Evolutionary conservation across 371 early-diverging fungal species (phyloP).

Genomic region (Lichtheimia corymbifera): DNA sequence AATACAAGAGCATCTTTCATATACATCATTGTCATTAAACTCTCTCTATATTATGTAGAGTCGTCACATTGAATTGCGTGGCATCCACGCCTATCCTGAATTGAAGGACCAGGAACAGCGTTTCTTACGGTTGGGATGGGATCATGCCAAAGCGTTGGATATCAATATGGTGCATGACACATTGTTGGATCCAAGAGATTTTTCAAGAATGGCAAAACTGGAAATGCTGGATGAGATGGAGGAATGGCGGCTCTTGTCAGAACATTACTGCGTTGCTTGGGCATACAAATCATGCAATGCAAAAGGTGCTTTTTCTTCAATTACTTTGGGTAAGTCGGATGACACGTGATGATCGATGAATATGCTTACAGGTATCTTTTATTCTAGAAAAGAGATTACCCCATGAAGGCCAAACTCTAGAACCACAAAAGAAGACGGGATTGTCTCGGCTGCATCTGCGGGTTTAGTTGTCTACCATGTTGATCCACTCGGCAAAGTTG

Average conservation of each 20-base stretch:
- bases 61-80: slow-evolving; percentile 73
- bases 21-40: background rate
- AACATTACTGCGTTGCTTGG: slow-evolving; percentile 92
- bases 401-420: too few relatives aligned
- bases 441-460: too few relatives aligned
- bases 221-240: slow-evolving; percentile 95
- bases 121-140: slow-evolving; percentile 67
- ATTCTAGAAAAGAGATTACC: too few relatives aligned
- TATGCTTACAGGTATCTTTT: too few relatives aligned
- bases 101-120: slow-evolving; percentile 68
- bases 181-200: slow-evolving; percentile 48
- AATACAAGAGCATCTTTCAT: background rate
- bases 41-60: slow-evolving; percentile 16
- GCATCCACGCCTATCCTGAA: slow-evolving; percentile 75
- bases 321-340: slow-evolving; percentile 1
- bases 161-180: slow-evolving; percentile 70
- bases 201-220: slow-evolving; percentile 65
- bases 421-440: background rate
- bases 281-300: slow-evolving; percentile 44
- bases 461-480: too few relatives aligned
- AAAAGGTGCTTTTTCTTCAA: slow-evolving; percentile 2
- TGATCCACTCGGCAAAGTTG: too few relatives aligned
- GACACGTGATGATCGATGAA: too few relatives aligned
- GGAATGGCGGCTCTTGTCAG: slow-evolving; percentile 84
- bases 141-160: slow-evolving; percentile 64